Conservation (phyloP, 805 yeast species). For the Wickerhamomyces alni region DNA sequence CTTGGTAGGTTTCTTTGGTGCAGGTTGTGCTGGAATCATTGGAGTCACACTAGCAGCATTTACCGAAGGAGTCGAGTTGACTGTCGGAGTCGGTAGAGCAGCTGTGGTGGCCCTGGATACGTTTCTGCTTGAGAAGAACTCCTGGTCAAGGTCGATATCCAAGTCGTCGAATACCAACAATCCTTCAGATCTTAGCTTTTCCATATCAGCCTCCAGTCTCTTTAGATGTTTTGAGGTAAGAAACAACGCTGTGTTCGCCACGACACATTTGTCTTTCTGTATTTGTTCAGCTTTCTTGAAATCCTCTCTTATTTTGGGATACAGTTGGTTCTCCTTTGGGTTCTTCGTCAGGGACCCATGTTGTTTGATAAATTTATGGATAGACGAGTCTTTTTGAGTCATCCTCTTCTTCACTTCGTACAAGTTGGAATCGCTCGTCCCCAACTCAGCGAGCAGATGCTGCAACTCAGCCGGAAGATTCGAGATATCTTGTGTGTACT, state of each 20-base stretch:
- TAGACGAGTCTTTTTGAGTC: slow-evolving; percentile 66
- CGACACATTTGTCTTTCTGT: slow-evolving; percentile 71
- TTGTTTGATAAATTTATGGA: slow-evolving; percentile 76
- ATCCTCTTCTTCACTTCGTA: slow-evolving; percentile 62
- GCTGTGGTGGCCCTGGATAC: slow-evolving; percentile 26
- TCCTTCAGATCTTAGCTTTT: slow-evolving; percentile 75
- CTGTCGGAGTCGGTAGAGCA: slow-evolving; percentile 4
- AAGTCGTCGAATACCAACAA: slow-evolving; percentile 48
- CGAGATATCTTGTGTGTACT: slow-evolving; percentile 64
- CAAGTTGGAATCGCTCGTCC: slow-evolving; percentile 58
- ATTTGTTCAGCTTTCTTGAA: slow-evolving; percentile 50
- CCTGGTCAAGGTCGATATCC: slow-evolving; percentile 27
- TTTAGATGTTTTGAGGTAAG: slow-evolving; percentile 69
- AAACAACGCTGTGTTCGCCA: slow-evolving; percentile 81
- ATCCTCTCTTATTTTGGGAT: slow-evolving; percentile 63
- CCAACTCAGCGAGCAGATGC: slow-evolving; percentile 72
- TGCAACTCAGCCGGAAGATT: slow-evolving; percentile 86
- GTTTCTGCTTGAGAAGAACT: slow-evolving; percentile 26
- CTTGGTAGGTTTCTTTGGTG: slow-evolving; percentile 7
- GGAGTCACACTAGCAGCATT: neutral
- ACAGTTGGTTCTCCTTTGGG: slow-evolving; percentile 71
- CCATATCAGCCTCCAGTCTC: slow-evolving; percentile 69
- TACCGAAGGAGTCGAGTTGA: slow-evolving; percentile 2
- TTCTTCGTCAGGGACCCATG: slow-evolving; percentile 77
- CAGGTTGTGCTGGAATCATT: neutral